A percentile compares a stretch with the other conserved stretches of the same genome.
Evolutionary conservation across 2,329 filamentous ascomycete genomes (phyloP).

Genomic region (Fusarium clavum): DNA sequence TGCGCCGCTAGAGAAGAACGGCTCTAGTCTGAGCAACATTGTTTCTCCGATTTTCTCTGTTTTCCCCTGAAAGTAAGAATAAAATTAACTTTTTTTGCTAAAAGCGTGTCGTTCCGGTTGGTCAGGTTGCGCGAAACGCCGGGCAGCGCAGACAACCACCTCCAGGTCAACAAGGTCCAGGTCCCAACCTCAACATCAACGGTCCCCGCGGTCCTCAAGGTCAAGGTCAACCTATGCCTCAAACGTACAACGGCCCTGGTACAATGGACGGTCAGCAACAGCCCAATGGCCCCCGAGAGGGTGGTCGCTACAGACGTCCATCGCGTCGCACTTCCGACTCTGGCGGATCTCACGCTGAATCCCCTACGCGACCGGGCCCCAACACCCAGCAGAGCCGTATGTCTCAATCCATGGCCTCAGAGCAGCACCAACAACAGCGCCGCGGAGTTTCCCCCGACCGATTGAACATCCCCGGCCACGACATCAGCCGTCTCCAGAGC

Average conservation of each 20-base stretch:
- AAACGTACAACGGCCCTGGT: slow-evolving; percentile 33
- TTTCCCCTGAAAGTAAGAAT: not conserved
- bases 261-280: slow-evolving; percentile 39
- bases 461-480: slow-evolving; percentile 31
- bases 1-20: not conserved
- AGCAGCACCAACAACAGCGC: slow-evolving; percentile 35
- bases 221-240: slow-evolving; percentile 35
- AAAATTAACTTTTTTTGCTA: slow-evolving; percentile 27
- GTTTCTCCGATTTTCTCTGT: slow-evolving; percentile 18
- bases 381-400: slow-evolving; percentile 39
- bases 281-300: slow-evolving; percentile 27
- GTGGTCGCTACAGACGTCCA: slow-evolving; percentile 42
- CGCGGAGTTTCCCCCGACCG: slow-evolving; percentile 33
- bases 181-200: slow-evolving; percentile 19
- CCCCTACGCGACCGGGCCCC: slow-evolving; percentile 17
- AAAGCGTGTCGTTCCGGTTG: slow-evolving; percentile 46
- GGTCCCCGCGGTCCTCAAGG: slow-evolving; percentile 19
- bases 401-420: slow-evolving; percentile 28
- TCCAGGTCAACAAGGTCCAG: slow-evolving; percentile 16
- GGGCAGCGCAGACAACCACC: slow-evolving; percentile 39
- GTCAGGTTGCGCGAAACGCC: slow-evolving; percentile 37
- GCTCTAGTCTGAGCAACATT: slow-evolving; percentile 16
- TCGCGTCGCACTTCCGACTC: slow-evolving; percentile 41
- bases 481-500: slow-evolving; percentile 58
- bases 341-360: slow-evolving; percentile 28